Evolutionary conservation across 371 early-diverging fungal genomes (phyloP), one percentile per base, ranked within the genome.

Genomic region (Blastocladiella emersonii): DNA sequence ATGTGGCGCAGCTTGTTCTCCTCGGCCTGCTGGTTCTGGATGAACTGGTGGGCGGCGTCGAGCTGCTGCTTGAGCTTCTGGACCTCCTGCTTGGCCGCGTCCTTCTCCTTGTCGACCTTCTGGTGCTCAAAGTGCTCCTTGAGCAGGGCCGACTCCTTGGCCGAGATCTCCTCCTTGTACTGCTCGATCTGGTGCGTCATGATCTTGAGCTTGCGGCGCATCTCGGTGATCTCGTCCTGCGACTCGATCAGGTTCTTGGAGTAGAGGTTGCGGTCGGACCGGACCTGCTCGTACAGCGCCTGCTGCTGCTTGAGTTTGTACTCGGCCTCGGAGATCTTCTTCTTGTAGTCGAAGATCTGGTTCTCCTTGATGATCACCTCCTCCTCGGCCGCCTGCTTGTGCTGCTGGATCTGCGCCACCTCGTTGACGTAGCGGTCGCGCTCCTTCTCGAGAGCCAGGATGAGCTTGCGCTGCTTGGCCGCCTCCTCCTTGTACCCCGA

Each of bases 21-120:
- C 61, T 77, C 77, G 15, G 73, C 69, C 63, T 72, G 63, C 66
- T 64, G 74, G 63, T 75, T 76, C 41, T 73, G 74, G 30, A 77
- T 68, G 55, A 66, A 62, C 59, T 76, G 71, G 63, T 72, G 70
- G 0, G 73, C 69, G 19, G 74, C 73, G 43, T 71, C 73, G 48
- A 71, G 62, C 65, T 76, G 75, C 65, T 72, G 72, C 62, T 74
- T 69, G 44, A 76, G 65, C 64, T 75, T 76, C 15, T 67, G 72
- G 49, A 80, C 73, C 55, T 73, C 69, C 6, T 64, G 60, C 27
- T 72, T 69, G 13, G 78, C 63, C 6, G 64, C 67, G 44, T 80
- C 80, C 61, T 77, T 78, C 63, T 76, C 78, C 67, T 77, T 78
- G 56, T 78, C 78, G 17, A 80, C 65, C 63, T 75, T 75, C 5